Evolutionary conservation across 306 rosid genomes (phyloP).

Genomic region (Casuarina cunninghamiana): DNA sequence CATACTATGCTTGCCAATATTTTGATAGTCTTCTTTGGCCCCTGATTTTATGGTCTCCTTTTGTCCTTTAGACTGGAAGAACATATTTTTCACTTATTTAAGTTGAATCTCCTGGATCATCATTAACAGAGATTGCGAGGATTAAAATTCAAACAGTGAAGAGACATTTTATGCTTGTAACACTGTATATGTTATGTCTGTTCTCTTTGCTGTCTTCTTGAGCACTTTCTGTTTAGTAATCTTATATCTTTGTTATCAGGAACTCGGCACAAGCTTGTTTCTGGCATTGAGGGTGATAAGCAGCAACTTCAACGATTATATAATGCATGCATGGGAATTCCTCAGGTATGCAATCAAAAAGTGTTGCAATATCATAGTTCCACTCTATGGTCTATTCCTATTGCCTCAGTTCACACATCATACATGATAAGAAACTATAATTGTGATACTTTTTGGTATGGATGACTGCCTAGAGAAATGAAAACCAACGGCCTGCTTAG

Average conservation of each 20-base stretch:
- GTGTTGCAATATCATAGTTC: not conserved
- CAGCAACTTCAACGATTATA: slow-evolving; percentile 14
- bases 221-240: not conserved
- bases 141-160: not conserved
- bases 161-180: not conserved
- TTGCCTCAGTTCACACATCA: not conserved
- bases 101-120: not conserved
- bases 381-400: not conserved
- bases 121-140: not conserved
- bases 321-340: slow-evolving; percentile 11
- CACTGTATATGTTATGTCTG: not conserved
- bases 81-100: not conserved
- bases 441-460: not conserved
- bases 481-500: not conserved
- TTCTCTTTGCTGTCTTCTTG: not conserved
- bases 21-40: not conserved
- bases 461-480: not conserved
- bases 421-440: not conserved
- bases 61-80: not conserved
- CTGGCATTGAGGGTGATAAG: slow-evolving; percentile 11
- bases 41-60: not conserved
- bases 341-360: slow-evolving; percentile 10
- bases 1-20: not conserved
- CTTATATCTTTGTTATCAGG: slow-evolving; percentile 13
- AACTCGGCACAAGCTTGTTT: slow-evolving; percentile 10